Percentiles rank a stretch among this genome's conserved stretches.
phyloP scores from a whole-genome alignment of 75 land plant genomes.

The Pinus albicaulis region DNA sequence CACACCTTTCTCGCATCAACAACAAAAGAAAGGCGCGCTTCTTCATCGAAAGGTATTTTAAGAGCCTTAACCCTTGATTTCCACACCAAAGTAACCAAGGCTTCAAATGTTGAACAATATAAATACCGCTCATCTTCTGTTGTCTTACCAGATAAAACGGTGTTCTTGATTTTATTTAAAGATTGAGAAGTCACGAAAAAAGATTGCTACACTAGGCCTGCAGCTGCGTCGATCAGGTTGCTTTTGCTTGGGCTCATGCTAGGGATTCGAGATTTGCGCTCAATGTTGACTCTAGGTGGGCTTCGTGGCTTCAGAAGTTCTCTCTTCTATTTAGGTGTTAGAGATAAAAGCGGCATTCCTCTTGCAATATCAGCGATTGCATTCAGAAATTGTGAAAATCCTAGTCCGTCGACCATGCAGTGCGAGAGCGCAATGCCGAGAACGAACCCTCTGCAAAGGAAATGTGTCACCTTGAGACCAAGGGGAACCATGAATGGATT shows the following conservation, averaged over 20 bases:
- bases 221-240: background rate
- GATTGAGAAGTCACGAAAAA: background rate
- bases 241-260: background rate
- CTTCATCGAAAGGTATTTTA: background rate
- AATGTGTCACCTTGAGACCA: slow-evolving; percentile 33
- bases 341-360: slow-evolving; percentile 18
- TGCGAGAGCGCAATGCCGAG: slow-evolving; percentile 40
- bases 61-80: slow-evolving; percentile 1
- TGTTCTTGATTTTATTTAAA: background rate
- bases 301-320: background rate
- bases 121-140: background rate
- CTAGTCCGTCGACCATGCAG: slow-evolving; percentile 44
- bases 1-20: background rate
- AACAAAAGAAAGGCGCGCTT: background rate
- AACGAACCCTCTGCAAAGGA: slow-evolving; percentile 53
- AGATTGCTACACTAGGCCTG: background rate
- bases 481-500: background rate
- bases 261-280: background rate
- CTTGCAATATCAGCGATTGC: slow-evolving; percentile 40
- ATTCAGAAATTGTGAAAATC: slow-evolving; percentile 33
- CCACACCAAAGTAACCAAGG: slow-evolving; percentile 9
- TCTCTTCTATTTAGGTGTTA: slow-evolving; percentile 9
- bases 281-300: background rate
- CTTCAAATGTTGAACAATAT: slow-evolving; percentile 10
- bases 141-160: background rate